Evolutionary conservation across 495 filamentous ascomycete species (phyloP), one percentile per base, ranked within the genome.

Genomic region (Hypoxylon lenormandii): DNA sequence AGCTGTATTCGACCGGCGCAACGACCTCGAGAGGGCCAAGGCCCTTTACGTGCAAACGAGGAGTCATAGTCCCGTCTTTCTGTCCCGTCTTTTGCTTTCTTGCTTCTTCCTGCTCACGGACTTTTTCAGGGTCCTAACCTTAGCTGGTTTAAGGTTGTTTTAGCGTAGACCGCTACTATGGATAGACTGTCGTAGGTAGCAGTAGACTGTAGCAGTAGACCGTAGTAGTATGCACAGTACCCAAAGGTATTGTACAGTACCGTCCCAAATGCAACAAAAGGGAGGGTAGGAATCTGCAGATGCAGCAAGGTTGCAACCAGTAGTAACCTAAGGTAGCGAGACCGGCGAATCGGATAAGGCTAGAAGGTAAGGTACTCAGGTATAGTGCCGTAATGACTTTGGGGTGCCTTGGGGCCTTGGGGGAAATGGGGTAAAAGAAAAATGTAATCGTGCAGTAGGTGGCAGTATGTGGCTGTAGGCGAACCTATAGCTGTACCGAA

Each of bases 21-120:
- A 75, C 48, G 40, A 74, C 61, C 22, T 66, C 67, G 15, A 61
- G 61, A 66, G 73, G 67, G 12, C 64, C 74, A 16, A 45, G 65
- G 61, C 67, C 67, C 61, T 70, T 70, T 50, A 69, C 64, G 66
- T 76, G 72, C 28, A 70, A 53, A 53, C 72, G 74, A 60, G 71
- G 74, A 72, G 71, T 76, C 74, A 76, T 74, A 47, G 63, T 11
- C 8, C 8, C 5, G 18, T 46, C 3, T 19, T 22, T 1, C 1
- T 46, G 18, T 18, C 15, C 16, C 26, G 38, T 46, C 33, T 53
- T 46, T 62, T n/a, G n/a, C n/a, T n/a, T n/a, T n/a, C n/a, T n/a
- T n/a, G n/a, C 23, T 26, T 26, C 5, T 5, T 26, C 23, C 5
- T 63, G 65, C 30, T 49, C 63, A 37, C 58, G 42, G 64, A 36